Evolutionary conservation across 495 filamentous ascomycete genomes (phyloP), one percentile per base, ranked within the genome.

Genomic region (Penicillium canariense): DNA sequence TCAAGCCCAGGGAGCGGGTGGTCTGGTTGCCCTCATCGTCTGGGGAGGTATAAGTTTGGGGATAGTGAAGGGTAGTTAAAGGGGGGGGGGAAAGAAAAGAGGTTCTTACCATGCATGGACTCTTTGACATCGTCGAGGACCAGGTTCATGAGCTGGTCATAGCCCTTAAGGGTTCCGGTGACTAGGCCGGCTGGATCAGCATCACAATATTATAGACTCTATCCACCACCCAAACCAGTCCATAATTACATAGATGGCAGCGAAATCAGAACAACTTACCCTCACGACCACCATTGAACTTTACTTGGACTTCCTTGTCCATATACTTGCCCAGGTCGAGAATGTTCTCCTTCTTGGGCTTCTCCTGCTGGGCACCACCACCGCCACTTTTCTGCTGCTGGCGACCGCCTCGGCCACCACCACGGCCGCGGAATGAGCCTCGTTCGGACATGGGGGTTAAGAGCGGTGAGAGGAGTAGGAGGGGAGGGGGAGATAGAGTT

Each of bases 311-410:
- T 64, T 87, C 80, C 81, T 96, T 93, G 71, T 97, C 94, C 85
- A 96, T 91, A 67, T 96, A 98, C 76, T 95, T 95, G 67, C 78
- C 83, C 56, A 98, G 75, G 59, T 98, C 94, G 18, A 98, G 82
- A 63, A 98, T 98, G 67, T 97, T 96, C 69, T 98, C 93, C 76
- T 97, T 96, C 82, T 96, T 96, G 54, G 91, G 90, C 59, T 88
- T 86, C 67, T 90, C 87, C 55, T 80, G 75, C 60, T 65, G 69
- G 58, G 72, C 74, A 63, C 71, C 70, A 64, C 73, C 69, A 70
- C 76, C 74, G 68, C 77, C 81, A 70, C 80, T 73, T 66, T 68
- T 64, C 54, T 68, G 63, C 49, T 68, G 64, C 52, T 68, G 66
- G 51, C 66, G 70, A 54, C 76, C 74, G 48, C 72, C 69, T 57